A percentile compares a stretch with the other conserved stretches of the same genome.
These are phyloP conservation scores for Sphagnum tenellum DNA, from an alignment of 225 moss, liverwort and hornwort species.

Conservation along the genomic window DNA sequence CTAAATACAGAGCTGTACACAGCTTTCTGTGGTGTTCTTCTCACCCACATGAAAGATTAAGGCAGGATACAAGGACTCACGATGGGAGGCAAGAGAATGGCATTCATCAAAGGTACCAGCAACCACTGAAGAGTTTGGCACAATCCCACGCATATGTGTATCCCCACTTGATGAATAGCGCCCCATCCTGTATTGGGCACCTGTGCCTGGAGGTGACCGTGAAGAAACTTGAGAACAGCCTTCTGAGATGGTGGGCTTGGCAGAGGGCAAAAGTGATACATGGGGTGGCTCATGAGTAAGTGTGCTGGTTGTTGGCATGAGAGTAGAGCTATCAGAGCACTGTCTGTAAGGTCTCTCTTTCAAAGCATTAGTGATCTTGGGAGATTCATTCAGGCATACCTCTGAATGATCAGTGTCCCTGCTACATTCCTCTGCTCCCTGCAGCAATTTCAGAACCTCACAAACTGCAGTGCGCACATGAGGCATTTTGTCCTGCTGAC, in stretches of 20 bases:
- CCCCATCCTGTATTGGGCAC: slow-evolving; percentile 29
- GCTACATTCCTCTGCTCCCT: too few relatives aligned
- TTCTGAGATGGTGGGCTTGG: slow-evolving; percentile 28
- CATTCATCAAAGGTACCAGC: slow-evolving; percentile 8
- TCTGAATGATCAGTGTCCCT: not conserved
- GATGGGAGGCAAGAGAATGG: slow-evolving; percentile 1
- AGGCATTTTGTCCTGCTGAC: slow-evolving; percentile 72
- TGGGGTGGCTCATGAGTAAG: slow-evolving; percentile 38
- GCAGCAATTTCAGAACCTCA: slow-evolving; percentile 44
- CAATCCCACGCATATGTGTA: not conserved
- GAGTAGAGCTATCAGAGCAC: too few relatives aligned
- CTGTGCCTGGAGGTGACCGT: slow-evolving; percentile 11
- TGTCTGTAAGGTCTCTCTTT: slow-evolving; percentile 11
- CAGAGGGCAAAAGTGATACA: slow-evolving; percentile 35
- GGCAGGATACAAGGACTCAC: slow-evolving; percentile 11
- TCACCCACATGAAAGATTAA: too few relatives aligned
- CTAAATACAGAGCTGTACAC: too few relatives aligned
- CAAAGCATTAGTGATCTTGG: slow-evolving; percentile 3
- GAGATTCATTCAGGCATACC: slow-evolving; percentile 7
- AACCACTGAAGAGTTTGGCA: not conserved
- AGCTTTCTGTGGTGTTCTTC: too few relatives aligned
- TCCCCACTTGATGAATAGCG: slow-evolving; percentile 23
- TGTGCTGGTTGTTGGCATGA: slow-evolving; percentile 11
- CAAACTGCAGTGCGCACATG: slow-evolving; percentile 60
- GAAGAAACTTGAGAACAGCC: slow-evolving; percentile 17